Conservation (phyloP, 1,284 basidiomycete genomes). For the Leccinum subspadiceum region DNA sequence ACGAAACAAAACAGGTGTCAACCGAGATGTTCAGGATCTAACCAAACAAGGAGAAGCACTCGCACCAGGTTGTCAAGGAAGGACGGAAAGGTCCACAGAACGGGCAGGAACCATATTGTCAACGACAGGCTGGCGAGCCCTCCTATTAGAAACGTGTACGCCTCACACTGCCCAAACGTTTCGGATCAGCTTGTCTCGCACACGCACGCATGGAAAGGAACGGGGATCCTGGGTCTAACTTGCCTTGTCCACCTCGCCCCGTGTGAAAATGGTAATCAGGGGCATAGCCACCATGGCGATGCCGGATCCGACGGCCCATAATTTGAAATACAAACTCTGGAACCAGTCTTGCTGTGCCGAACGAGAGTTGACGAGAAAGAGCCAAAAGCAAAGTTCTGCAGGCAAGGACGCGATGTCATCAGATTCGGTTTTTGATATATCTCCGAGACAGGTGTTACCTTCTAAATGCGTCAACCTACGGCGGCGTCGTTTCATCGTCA, state of each 20-base stretch:
- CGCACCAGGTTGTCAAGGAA: constrained; percentile 46
- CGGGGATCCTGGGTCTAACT: constrained; percentile 15
- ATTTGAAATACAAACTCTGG: constrained; percentile 65
- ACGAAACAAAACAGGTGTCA: background rate
- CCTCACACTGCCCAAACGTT: constrained; percentile 52
- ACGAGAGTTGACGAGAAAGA: constrained; percentile 69
- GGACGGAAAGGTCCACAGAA: constrained; percentile 65
- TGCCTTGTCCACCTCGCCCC: constrained; percentile 57
- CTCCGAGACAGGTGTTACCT: constrained; percentile 40
- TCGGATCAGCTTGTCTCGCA: constrained; percentile 4
- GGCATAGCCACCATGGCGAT: constrained; percentile 68
- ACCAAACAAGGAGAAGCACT: background rate
- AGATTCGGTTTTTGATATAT: background rate
- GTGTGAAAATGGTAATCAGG: constrained; percentile 59
- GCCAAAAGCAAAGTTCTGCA: constrained; percentile 77
- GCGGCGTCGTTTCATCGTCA: background rate
- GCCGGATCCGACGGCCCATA: constrained; percentile 62
- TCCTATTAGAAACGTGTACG: constrained; percentile 65
- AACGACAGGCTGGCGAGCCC: constrained; percentile 64
- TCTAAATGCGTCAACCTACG: constrained; percentile 73
- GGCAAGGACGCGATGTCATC: background rate
- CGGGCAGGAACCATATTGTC: constrained; percentile 68
- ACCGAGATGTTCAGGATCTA: background rate
- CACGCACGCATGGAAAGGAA: background rate
- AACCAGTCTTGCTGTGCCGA: constrained; percentile 71